A percentile compares a stretch with the other conserved stretches of the same genome.
These are phyloP conservation scores for Allodekkera sacchari DNA, from an alignment of 805 yeast species.

Conservation along the genomic window DNA sequence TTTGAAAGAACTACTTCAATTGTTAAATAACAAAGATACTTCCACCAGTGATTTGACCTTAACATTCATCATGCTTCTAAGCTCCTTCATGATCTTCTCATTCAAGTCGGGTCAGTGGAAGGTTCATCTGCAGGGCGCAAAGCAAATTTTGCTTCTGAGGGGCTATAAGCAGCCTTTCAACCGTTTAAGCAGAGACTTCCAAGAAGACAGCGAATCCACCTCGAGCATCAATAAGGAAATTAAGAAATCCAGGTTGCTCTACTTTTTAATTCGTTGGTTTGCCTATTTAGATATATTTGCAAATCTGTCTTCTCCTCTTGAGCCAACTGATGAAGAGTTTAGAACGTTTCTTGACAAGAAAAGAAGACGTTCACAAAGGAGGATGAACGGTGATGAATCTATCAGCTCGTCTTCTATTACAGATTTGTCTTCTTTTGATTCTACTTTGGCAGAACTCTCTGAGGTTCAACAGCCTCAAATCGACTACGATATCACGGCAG, in stretches of 20 bases:
- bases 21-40: slow-evolving; percentile 41
- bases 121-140: slow-evolving; percentile 60
- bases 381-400: background rate
- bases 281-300: slow-evolving; percentile 61
- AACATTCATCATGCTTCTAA: slow-evolving; percentile 50
- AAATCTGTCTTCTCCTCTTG: slow-evolving; percentile 45
- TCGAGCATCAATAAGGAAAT: slow-evolving; percentile 17
- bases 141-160: slow-evolving; percentile 51
- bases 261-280: slow-evolving; percentile 60
- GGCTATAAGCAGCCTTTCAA: slow-evolving; percentile 31
- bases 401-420: too few relatives aligned
- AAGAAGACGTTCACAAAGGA: background rate
- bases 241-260: slow-evolving; percentile 32
- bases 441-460: background rate
- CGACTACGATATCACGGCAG: slow-evolving; percentile 22
- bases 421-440: slow-evolving; percentile 1
- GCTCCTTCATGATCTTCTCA: slow-evolving; percentile 46
- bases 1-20: slow-evolving; percentile 44
- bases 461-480: slow-evolving; percentile 11
- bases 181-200: slow-evolving; percentile 15
- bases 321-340: slow-evolving; percentile 20
- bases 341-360: slow-evolving; percentile 5
- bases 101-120: slow-evolving; percentile 46
- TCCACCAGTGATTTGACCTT: slow-evolving; percentile 60
- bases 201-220: slow-evolving; percentile 4